Base-by-base conservation (phyloP, 2,329 filamentous ascomycete genomes). In the Pseudocercospora eumusae region DNA sequence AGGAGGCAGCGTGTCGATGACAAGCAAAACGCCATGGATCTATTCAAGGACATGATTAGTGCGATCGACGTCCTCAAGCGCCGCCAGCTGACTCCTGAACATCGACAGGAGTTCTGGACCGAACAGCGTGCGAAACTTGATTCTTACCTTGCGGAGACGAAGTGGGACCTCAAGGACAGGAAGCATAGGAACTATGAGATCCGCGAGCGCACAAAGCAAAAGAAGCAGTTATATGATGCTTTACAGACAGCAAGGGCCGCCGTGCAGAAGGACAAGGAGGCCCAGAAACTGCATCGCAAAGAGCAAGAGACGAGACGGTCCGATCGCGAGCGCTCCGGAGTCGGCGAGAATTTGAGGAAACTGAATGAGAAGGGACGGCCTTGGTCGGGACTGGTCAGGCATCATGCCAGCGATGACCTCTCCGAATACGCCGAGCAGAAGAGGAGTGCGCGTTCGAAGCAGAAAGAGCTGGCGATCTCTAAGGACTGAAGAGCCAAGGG, bases 21-120 rank as follows among this genome's bases (percentile, higher is more conserved):
- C 27, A 65, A 66, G 40, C 59, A 66, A 7, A 64, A 70, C 2
- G 50, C 64, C 3, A 7, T 69, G 11, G 20, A 49, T 4, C 64
- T 75, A 28, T 56, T 71, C 47, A 64, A 66, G 45, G 62, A 52
- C 42, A 59, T 70, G 42, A 62, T 74, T 23, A 66, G 70, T 36
- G 65, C 65, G 9, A 72, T 75, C 33, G 71, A 75, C 57, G 70
- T 64, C 10, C 44, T 74, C n/a, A 62, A 70, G 33, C 59, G 63
- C 31, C 64, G 66, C 9, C 47, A 53, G 0, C 61, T 73, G 31
- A 64, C 72, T 1, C 69, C 70, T 15, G 33, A 54, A 5, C 62
- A 61, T 11, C 60, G 64, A 0, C 62, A 59, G 21, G 50, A 47
- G 13, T 50, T 63, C 9, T 73, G 69, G 71, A 40, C 53, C 15